phyloP scores from a whole-genome alignment of 1,139 yeast genomes.

The Pichia sp. region DNA sequence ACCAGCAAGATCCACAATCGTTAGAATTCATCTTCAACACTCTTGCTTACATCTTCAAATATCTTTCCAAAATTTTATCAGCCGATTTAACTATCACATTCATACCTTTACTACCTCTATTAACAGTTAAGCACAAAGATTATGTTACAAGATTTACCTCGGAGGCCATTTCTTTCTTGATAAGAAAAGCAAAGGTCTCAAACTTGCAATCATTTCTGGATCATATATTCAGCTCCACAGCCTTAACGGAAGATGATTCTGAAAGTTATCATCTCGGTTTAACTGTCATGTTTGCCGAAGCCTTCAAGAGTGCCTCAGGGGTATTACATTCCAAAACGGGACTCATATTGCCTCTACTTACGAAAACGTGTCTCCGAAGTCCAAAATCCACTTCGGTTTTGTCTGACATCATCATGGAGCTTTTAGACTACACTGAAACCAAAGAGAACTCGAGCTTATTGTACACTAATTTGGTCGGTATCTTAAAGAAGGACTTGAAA shows the following conservation, averaged over 20 bases:
- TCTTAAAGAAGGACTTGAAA: slow-evolving; percentile 8
- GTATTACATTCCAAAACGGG: slow-evolving; percentile 70
- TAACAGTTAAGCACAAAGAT: slow-evolving; percentile 48
- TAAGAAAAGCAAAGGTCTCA: slow-evolving; percentile 60
- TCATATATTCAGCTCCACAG: slow-evolving; percentile 39
- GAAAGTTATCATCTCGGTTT: slow-evolving; percentile 51
- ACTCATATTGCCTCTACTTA: slow-evolving; percentile 43
- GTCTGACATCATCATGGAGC: slow-evolving; percentile 55
- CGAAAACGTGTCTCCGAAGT: slow-evolving; percentile 35
- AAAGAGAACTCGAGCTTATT: slow-evolving; percentile 46
- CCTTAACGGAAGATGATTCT: slow-evolving; percentile 18
- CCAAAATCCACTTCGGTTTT: slow-evolving; percentile 40
- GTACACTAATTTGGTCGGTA: slow-evolving; percentile 30
- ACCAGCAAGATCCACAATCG: slow-evolving; percentile 54
- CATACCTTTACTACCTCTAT: slow-evolving; percentile 57
- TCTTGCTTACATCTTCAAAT: slow-evolving; percentile 85
- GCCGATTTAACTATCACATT: slow-evolving; percentile 67
- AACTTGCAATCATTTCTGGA: slow-evolving; percentile 45
- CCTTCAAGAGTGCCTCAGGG: slow-evolving; percentile 68
- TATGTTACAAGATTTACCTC: slow-evolving; percentile 82
- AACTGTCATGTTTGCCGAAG: slow-evolving; percentile 61
- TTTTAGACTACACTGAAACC: slow-evolving; percentile 58
- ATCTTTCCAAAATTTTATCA: slow-evolving; percentile 60
- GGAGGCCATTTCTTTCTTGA: slow-evolving; percentile 80
- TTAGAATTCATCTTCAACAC: slow-evolving; percentile 84